Conservation (phyloP, 2,329 filamentous ascomycete genomes). For the Ilyonectria robusta region DNA sequence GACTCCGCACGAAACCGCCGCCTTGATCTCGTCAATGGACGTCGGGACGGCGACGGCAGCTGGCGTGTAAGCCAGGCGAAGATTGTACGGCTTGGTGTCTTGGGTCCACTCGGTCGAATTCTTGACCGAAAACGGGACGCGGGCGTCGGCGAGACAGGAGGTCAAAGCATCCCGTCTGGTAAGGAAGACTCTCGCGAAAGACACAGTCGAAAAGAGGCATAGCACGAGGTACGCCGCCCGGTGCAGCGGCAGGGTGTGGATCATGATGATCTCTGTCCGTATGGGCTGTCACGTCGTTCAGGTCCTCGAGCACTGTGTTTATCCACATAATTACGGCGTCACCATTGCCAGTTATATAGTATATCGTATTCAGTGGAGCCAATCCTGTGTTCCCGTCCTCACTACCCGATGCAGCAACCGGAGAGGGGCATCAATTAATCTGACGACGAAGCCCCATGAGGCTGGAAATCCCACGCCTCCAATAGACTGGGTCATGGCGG, state of each 20-base stretch:
- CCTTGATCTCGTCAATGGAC: conserved; percentile 57
- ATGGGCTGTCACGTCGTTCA: neutral
- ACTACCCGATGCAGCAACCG: neutral
- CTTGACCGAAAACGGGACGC: conserved; percentile 38
- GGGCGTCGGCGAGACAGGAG: conserved; percentile 44
- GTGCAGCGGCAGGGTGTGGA: conserved; percentile 14
- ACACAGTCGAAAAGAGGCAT: neutral
- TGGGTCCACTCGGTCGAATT: conserved; percentile 49
- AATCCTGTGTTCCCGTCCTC: neutral
- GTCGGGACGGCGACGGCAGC: conserved; percentile 51
- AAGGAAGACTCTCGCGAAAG: conserved; percentile 9
- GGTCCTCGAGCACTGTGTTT: neutral
- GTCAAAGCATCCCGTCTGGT: conserved; percentile 32
- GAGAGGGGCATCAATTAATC: neutral
- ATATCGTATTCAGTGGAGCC: neutral
- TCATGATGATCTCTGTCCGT: neutral
- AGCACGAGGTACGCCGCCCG: conserved; percentile 21
- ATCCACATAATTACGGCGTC: neutral
- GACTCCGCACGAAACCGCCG: conserved; percentile 62
- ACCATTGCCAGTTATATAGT: neutral
- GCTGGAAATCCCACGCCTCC: neutral
- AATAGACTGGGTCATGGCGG: neutral
- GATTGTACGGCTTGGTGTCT: conserved; percentile 53
- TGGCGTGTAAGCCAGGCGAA: conserved; percentile 51
- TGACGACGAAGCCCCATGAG: neutral